Evolutionary conservation across 257 asterid species (phyloP), one percentile per base, ranked within the genome.

Genomic region (Primulina eburnea): DNA sequence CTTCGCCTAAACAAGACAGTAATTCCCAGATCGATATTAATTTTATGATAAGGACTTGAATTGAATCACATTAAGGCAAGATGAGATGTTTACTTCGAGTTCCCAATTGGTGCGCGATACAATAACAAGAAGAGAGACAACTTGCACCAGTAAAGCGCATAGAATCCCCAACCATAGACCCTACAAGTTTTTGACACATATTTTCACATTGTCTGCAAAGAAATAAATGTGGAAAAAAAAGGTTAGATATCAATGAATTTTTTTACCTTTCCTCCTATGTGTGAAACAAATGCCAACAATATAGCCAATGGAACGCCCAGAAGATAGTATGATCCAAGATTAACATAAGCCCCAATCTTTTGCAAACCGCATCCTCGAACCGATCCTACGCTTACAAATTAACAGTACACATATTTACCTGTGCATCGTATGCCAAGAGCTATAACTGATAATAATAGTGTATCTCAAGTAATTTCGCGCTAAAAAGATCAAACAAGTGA

Each of bases 321-420:
- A 47, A 91, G 76, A 79, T 91, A 89, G 81, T 91, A 89, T 12
- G 96, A 86, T 78, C 97, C 97, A 6, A 91, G 95, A 63, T 91
- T 89, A 61, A 89, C 79, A 66, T n/a, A 71, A 2, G 97, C 97
- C n/a, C 97, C 97, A 33, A 86, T 83, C 59, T 89, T 91, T 82
- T 91, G 97, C 86, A 79, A 30, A 10, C 97, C 97, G 52, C 88
- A 76, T 62, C 97, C 97, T 82, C 96, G 81, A 11, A 89, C 84
- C 30, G 87, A 71, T 72, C 97, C 96, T 91, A 60, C 5, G 72
- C 53, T 60, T 8, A 37, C 16, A 20, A 18, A 8, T 18, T 30
- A 30, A 0, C 33, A 7, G 20, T n/a, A 28, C 0, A n/a, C 9
- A 60, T 24, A 52, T 8, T 50, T 18, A 47, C 37, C 1, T 0